Evolutionary conservation across 805 yeast species (phyloP).

Genomic region (Saccharomyces kudriavzevii): DNA sequence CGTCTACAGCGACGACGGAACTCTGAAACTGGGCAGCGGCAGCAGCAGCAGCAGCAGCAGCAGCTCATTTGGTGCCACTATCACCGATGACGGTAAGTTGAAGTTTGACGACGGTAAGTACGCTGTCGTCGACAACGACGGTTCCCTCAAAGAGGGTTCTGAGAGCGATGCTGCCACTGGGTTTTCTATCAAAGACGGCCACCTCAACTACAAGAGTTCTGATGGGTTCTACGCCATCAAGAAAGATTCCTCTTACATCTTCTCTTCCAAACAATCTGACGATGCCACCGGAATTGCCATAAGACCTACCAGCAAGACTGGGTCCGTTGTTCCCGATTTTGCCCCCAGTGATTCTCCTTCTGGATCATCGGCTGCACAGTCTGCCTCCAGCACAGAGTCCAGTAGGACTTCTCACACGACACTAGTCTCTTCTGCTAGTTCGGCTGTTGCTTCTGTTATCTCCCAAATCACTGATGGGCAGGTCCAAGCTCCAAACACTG

Average conservation of each 20-base stretch:
- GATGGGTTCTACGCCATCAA: conserved; percentile 36
- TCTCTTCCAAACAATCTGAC: conserved; percentile 21
- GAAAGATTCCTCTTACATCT: conserved; percentile 16
- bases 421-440: conserved; percentile 15
- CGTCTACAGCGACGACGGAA: conserved; percentile 16
- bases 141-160: conserved; percentile 17
- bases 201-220: conserved; percentile 5
- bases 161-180: conserved; percentile 27
- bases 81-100: conserved; percentile 30
- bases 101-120: conserved; percentile 22
- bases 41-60: conserved; percentile 7
- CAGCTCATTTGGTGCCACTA: conserved; percentile 12
- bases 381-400: conserved; percentile 2
- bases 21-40: conserved; percentile 8
- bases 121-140: conserved; percentile 23
- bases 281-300: conserved; percentile 17
- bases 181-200: conserved; percentile 28
- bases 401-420: conserved; percentile 15
- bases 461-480: conserved; percentile 12
- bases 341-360: conserved; percentile 5
- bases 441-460: conserved; percentile 5
- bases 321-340: conserved; percentile 16
- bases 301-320: conserved; percentile 3
- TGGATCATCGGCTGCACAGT: conserved; percentile 1
- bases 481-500: conserved; percentile 9